Evolutionary conservation across 225 moss, liverwort and hornwort species (phyloP), one percentile per base, ranked within the genome.

Genomic region (Takakia lepidozioides): DNA sequence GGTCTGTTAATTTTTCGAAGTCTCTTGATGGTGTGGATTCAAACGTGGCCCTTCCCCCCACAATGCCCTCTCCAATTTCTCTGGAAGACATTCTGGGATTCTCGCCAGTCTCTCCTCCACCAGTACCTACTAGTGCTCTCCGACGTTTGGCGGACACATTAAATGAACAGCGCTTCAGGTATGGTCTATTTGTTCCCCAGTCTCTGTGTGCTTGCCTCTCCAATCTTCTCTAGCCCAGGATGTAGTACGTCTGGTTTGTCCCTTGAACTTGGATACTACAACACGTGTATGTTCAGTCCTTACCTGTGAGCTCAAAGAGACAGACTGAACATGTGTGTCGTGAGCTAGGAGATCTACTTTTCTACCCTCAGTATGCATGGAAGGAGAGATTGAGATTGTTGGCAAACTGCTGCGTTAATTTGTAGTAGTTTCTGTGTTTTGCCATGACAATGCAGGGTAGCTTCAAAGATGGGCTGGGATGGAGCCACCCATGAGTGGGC

Each of bases 121-220:
- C 48, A 15, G 0, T 24, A 32, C 36, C 44, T 32, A 29, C 60
- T 3, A 67, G 67, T 45, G 77, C 73, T 6, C 20, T 90, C 1
- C 70, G 86, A 27, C 57, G 46, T 55, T 60, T 70, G 53, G 67
- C 81, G 19, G 84, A 84, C 3, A 56, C 58, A 28, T 36, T 67
- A 69, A 80, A 84, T 40, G 90, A 83, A 61, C 80, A 76, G 25
- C 90, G 95, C 25, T 90, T 80, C 80, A 90, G 95, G 95, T 95
- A 57, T 3, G 7, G 25, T 41, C 18, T 46, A 20, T 9, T 25
- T n/a, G n/a, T n/a, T n/a, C n/a, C 16, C 51, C 20, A 11, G 49
- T 27, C 13, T 14, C 2, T 29, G 25, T 50, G 2, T 14, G 13
- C 9, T n/a, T n/a, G n/a, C n/a, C n/a, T n/a, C n/a, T n/a, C n/a